Conservation (phyloP, 139 green algal species). For the Picochlorum sp. region DNA sequence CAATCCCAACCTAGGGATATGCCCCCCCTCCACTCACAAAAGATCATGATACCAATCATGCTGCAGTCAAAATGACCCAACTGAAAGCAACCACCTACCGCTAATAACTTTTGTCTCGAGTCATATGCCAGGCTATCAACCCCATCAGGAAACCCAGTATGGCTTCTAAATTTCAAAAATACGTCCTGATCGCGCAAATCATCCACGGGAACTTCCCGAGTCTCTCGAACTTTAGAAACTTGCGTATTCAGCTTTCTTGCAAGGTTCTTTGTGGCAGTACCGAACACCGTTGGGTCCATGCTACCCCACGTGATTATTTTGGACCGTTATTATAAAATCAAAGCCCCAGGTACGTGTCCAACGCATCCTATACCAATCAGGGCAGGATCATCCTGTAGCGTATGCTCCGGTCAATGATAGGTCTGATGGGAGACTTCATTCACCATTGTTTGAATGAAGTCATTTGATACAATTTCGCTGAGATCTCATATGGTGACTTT, state of each 20-base stretch:
- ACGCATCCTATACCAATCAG: too few species aligned
- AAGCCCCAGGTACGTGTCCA: background rate
- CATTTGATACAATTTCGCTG: too few species aligned
- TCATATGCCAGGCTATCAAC: slow-evolving; percentile 43
- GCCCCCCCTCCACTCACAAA: background rate
- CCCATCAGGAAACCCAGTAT: slow-evolving; percentile 34
- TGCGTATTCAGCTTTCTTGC: slow-evolving; percentile 13
- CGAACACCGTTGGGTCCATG: slow-evolving; percentile 1
- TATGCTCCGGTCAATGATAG: too few species aligned
- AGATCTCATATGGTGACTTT: too few species aligned
- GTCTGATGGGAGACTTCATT: too few species aligned
- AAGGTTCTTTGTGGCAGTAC: slow-evolving; percentile 9
- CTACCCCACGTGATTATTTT: slow-evolving; percentile 4
- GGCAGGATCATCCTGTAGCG: too few species aligned
- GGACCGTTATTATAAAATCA: background rate
- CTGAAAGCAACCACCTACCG: slow-evolving; percentile 19
- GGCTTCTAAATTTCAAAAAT: slow-evolving; percentile 4
- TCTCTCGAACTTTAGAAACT: slow-evolving; percentile 5
- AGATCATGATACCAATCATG: too few species aligned
- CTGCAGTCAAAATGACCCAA: background rate
- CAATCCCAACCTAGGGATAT: too few species aligned
- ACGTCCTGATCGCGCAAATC: background rate
- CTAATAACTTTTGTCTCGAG: slow-evolving; percentile 33
- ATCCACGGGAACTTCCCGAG: slow-evolving; percentile 10
- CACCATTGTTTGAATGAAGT: too few species aligned